Conservation (phyloP, 1,284 basidiomycete genomes). For the Pseudozyma tsukubaensis region DNA sequence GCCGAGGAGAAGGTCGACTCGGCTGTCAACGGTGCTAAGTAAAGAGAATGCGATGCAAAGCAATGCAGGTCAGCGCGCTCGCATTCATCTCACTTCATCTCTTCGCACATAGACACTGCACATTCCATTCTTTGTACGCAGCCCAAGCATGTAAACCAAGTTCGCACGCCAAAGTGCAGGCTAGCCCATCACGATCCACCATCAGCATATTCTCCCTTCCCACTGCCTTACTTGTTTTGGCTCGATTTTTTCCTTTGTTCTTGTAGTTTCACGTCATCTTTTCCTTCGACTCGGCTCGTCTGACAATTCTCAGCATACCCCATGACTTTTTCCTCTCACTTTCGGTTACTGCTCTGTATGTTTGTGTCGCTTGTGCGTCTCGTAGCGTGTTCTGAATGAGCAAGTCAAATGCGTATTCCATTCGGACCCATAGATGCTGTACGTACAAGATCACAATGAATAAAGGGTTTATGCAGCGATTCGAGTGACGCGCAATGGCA, state of each 20-base stretch:
- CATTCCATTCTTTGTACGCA: not conserved
- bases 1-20: slow-evolving; percentile 11
- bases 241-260: slow-evolving; percentile 2
- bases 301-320: slow-evolving; percentile 44
- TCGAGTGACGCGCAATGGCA: slow-evolving; percentile 48
- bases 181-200: not conserved
- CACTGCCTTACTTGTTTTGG: no score
- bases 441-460: no score
- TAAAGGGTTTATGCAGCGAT: slow-evolving; percentile 6
- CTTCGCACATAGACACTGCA: not conserved
- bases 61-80: not conserved
- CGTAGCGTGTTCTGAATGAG: no score
- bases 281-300: slow-evolving; percentile 3
- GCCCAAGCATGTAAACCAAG: not conserved
- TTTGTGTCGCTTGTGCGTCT: not conserved
- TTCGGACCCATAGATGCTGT: no score
- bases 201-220: not conserved
- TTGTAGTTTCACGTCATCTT: slow-evolving; percentile 7
- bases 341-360: not conserved
- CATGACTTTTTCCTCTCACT: not conserved
- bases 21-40: slow-evolving; percentile 26
- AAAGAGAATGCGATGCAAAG: not conserved
- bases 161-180: not conserved
- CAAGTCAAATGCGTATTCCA: no score
- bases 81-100: not conserved